Evolutionary conservation across 106 monocot genomes (phyloP), one percentile per base, ranked within the genome.

Genomic region (Dioscorea alata): DNA sequence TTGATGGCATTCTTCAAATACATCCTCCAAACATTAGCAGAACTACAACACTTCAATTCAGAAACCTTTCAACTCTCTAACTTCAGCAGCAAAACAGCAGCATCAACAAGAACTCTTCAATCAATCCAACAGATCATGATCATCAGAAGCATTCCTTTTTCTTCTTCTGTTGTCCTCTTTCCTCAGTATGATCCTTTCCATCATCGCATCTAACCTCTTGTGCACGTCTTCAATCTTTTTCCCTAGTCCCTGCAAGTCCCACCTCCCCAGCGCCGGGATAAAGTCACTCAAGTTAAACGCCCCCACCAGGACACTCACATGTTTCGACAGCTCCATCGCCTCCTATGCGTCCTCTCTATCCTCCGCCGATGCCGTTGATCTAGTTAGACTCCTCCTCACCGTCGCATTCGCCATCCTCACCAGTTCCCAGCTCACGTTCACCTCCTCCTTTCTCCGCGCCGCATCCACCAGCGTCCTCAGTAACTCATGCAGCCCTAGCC

Each of bases 201-300:
- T 66, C 73, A 82, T 69, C 4, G 2, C 34, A 34, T 82, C 82
- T 24, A 72, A 82, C 13, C 59, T 28, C 31, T 49, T 28, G 21
- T 50, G 71, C n/a, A 74, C 33, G 6, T 69, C 73, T 9, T 70
- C 59, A 1, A 74, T 16, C 60, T 64, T 63, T 23, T 74, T 69
- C 18, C 74, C 33, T 16, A 78, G 60, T 16, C 77, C 69, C 52
- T 76, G 82, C 59, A 76, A 23, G 60, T 82, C 78, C 48, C 57
- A 50, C 14, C 63, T 50, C 56, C 57, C 59, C 56, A 25, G 64
- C 34, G 78, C 14, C 18, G 64, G 19, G 10, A 82, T 65, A 31
- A 48, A 69, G 19, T 82, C 75, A 20, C 54, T 13, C 0, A 72
- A 10, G 23, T 76, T 73, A 31, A 77, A 71, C 56, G 4, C 33